phyloP scores from a whole-genome alignment of 768 basidiomycete genomes.

The Myochromella boudieri region DNA sequence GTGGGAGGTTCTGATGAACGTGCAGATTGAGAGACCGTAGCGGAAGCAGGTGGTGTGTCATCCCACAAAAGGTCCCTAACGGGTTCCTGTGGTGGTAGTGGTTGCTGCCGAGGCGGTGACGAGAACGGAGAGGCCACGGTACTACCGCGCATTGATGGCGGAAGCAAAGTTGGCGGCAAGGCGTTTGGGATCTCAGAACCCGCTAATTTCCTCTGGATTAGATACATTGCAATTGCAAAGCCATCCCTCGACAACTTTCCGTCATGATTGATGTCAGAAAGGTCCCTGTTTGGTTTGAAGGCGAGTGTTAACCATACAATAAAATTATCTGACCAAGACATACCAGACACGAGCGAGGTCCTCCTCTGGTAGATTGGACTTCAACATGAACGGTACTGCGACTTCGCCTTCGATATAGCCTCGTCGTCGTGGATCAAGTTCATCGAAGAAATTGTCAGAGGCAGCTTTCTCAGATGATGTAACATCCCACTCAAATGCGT shows the following conservation, averaged over 20 bases:
- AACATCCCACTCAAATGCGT: conserved; percentile 72
- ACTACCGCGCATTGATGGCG: conserved; percentile 69
- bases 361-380: conserved; percentile 81
- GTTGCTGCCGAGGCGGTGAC: conserved; percentile 37
- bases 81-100: conserved; percentile 42
- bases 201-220: conserved; percentile 83
- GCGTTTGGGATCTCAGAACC: conserved; percentile 73
- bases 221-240: conserved; percentile 93
- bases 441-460: conserved; percentile 78
- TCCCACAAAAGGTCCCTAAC: conserved; percentile 52
- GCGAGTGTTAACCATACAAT: conserved; percentile 5
- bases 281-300: conserved; percentile 63
- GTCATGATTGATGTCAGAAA: conserved; percentile 86
- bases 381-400: conserved; percentile 94
- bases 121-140: conserved; percentile 41
- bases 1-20: conserved; percentile 29
- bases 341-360: conserved; percentile 92
- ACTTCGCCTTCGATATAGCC: conserved; percentile 92
- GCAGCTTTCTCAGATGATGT: conserved; percentile 74
- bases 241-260: conserved; percentile 87
- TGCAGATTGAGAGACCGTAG: conserved; percentile 38
- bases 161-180: conserved; percentile 76
- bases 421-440: conserved; percentile 69
- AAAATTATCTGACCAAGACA: conserved; percentile 24
- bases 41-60: conserved; percentile 51